Conservation (phyloP, 768 basidiomycete species). For the Suillus bovinus region DNA sequence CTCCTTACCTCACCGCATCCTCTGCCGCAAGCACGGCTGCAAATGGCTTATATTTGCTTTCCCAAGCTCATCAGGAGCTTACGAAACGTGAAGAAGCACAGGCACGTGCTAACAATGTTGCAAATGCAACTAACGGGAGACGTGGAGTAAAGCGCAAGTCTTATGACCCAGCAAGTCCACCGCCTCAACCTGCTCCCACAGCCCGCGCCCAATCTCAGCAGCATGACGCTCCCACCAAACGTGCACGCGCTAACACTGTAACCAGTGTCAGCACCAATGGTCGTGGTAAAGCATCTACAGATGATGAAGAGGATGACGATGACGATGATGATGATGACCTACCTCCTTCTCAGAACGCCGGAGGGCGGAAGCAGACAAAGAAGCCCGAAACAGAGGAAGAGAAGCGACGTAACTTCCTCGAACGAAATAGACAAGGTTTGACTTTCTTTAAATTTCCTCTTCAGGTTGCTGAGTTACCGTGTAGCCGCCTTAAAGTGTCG, state of each 20-base stretch:
- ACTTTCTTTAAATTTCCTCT: background rate
- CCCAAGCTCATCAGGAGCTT: constrained; percentile 94
- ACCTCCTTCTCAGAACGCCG: constrained; percentile 20
- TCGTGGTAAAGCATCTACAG: constrained; percentile 38
- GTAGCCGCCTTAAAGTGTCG: constrained; percentile 97
- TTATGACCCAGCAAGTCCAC: constrained; percentile 47
- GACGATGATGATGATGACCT: constrained; percentile 42
- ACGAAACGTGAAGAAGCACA: constrained; percentile 92
- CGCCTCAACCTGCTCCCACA: constrained; percentile 25
- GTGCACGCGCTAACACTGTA: constrained; percentile 38
- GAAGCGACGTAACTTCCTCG: constrained; percentile 94
- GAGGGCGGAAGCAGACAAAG: constrained; percentile 43
- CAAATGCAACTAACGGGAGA: constrained; percentile 32
- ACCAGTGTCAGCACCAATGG: constrained; percentile 30
- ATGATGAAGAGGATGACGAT: constrained; percentile 40
- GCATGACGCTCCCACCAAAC: constrained; percentile 30
- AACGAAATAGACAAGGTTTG: constrained; percentile 96
- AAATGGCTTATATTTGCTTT: constrained; percentile 91
- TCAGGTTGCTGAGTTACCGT: constrained; percentile 11
- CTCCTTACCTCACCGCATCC: constrained; percentile 44
- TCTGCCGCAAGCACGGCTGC: constrained; percentile 72
- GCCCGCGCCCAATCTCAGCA: constrained; percentile 26
- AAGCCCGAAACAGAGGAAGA: constrained; percentile 98
- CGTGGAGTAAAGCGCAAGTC: constrained; percentile 74
- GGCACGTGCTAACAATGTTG: constrained; percentile 51